Percentiles rank a stretch among this genome's conserved stretches.
Evolutionary conservation across 2,329 filamentous ascomycete species (phyloP).

Genomic region (Neocucurbitaria cava): DNA sequence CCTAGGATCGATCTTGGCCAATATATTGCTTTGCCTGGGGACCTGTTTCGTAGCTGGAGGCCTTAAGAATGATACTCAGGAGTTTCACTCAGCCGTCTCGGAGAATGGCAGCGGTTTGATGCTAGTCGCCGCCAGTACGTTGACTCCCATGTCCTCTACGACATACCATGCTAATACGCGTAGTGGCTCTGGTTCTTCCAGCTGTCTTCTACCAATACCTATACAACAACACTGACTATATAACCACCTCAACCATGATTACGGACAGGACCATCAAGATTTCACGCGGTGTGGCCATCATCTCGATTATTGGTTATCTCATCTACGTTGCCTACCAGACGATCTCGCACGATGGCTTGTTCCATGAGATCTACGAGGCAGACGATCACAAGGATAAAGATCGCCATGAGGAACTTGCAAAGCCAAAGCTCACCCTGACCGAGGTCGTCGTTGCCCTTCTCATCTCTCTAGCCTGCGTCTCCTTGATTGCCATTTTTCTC

Average conservation of each 20-base stretch:
- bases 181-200: slow-evolving; percentile 58
- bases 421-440: slow-evolving; percentile 75
- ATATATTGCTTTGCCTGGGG: slow-evolving; percentile 80
- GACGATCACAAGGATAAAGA: slow-evolving; percentile 75
- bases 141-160: no score
- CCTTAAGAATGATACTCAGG: slow-evolving; percentile 69
- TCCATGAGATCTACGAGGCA: slow-evolving; percentile 73
- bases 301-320: slow-evolving; percentile 72
- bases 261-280: slow-evolving; percentile 65
- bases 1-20: slow-evolving; percentile 81
- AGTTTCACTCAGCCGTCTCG: slow-evolving; percentile 76
- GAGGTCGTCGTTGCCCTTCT: slow-evolving; percentile 73
- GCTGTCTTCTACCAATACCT: slow-evolving; percentile 61
- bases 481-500: slow-evolving; percentile 75
- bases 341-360: slow-evolving; percentile 78
- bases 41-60: slow-evolving; percentile 82
- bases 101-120: slow-evolving; percentile 81
- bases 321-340: slow-evolving; percentile 73
- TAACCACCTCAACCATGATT: slow-evolving; percentile 64
- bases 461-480: slow-evolving; percentile 72
- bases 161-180: slow-evolving; percentile 15
- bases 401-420: slow-evolving; percentile 63
- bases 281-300: slow-evolving; percentile 73
- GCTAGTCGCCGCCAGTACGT: slow-evolving; percentile 72
- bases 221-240: slow-evolving; percentile 33